These are phyloP conservation scores for Bathelium albidoporum DNA, from an alignment of 495 filamentous ascomycete genomes.

Conservation along the genomic window DNA sequence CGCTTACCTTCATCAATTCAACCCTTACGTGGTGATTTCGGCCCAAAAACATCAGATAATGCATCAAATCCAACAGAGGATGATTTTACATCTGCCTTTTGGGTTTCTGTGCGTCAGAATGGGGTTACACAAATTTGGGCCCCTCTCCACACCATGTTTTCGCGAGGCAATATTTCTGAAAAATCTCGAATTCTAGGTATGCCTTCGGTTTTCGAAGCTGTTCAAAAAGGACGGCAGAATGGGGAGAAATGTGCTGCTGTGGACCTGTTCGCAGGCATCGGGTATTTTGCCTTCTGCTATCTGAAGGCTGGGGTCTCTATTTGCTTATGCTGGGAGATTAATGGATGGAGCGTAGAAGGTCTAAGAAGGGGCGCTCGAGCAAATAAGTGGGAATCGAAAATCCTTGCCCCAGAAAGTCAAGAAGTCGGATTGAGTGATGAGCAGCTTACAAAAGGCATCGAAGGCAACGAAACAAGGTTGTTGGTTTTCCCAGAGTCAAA, in stretches of 20 bases:
- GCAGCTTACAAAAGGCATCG: conserved; percentile 8
- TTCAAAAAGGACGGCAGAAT: conserved; percentile 11
- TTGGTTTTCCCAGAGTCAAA: conserved; percentile 69
- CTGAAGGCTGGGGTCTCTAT: conserved; percentile 53
- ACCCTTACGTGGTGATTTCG: conserved; percentile 59
- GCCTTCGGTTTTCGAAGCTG: conserved; percentile 24
- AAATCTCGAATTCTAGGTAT: conserved; percentile 62
- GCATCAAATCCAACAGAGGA: conserved; percentile 23
- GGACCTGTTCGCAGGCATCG: conserved; percentile 85
- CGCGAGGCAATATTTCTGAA: conserved; percentile 76
- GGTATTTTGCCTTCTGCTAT: conserved; percentile 84
- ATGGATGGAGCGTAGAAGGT: conserved; percentile 79
- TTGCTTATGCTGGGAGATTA: conserved; percentile 82
- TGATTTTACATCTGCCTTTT: conserved; percentile 58
- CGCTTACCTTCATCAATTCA: conserved; percentile 53
- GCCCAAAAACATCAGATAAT: conserved; percentile 32
- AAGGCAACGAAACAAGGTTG: conserved; percentile 32
- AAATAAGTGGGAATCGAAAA: conserved; percentile 54
- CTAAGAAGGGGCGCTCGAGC: conserved; percentile 54
- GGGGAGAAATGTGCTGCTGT: conserved; percentile 45
- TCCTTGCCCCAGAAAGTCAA: conserved; percentile 34
- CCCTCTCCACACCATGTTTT: conserved; percentile 85
- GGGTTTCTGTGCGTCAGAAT: conserved; percentile 66
- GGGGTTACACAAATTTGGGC: conserved; percentile 79
- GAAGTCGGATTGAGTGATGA: conserved; percentile 13